Percentiles rank a stretch among this genome's conserved stretches.
These are phyloP conservation scores for Stephania yunnanensis DNA, from an alignment of 164 flowering plant genomes.

Conservation along the genomic window DNA sequence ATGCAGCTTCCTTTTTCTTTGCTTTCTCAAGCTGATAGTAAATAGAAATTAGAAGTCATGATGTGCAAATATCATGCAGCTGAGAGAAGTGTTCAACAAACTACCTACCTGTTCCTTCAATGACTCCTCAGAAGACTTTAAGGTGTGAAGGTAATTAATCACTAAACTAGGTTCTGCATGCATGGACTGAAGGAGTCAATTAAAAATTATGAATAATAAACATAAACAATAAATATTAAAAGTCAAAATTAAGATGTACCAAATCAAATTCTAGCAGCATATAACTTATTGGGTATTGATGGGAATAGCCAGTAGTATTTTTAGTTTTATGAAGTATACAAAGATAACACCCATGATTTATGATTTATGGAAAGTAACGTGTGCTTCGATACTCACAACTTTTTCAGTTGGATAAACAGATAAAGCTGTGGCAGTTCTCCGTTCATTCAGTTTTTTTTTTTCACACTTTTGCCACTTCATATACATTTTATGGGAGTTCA, in stretches of 20 bases:
- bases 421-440: neutral
- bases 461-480: neutral
- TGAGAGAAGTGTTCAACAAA: neutral
- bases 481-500: neutral
- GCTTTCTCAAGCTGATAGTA: constrained; percentile 76
- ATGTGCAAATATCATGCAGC: neutral
- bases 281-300: too few species aligned
- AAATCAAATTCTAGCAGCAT: neutral
- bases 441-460: neutral
- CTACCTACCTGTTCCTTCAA: constrained; percentile 71
- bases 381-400: too few species aligned
- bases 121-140: constrained; percentile 78
- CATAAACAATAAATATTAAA: neutral
- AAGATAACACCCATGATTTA: too few species aligned
- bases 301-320: too few species aligned
- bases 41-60: constrained; percentile 3
- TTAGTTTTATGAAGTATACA: too few species aligned
- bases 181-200: constrained; percentile 9
- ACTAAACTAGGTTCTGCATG: constrained; percentile 61
- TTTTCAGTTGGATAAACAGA: too few species aligned
- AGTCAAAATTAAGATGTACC: neutral
- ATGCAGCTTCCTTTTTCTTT: constrained; percentile 98
- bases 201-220: neutral
- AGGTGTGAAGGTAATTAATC: constrained; percentile 57
- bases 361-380: too few species aligned